Conservation (phyloP, 108 stramenopile species). For the Nitzschia palea region DNA sequence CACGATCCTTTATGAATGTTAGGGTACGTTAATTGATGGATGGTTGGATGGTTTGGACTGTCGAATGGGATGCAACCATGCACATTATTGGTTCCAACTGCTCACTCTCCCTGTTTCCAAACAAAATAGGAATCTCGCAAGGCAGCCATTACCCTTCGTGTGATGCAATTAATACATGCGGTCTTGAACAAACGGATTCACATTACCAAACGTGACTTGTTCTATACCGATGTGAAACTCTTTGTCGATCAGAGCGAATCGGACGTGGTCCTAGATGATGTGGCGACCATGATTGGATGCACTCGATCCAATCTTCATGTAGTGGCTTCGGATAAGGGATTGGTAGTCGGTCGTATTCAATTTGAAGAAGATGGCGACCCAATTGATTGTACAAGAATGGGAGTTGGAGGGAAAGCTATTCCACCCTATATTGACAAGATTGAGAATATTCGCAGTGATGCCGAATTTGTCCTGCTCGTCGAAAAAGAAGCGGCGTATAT, state of each 20-base stretch:
- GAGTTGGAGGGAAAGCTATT: slow-evolving; percentile 97
- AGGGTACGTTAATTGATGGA: slow-evolving; percentile 18
- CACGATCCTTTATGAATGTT: slow-evolving; percentile 77
- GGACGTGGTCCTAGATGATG: slow-evolving; percentile 94
- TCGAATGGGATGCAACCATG: too few species aligned
- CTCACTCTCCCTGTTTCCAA: too few species aligned
- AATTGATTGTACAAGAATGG: slow-evolving; percentile 94
- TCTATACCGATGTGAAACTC: slow-evolving; percentile 98
- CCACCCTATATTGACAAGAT: slow-evolving; percentile 98
- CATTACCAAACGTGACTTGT: slow-evolving; percentile 98
- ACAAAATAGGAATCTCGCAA: slow-evolving; percentile 92
- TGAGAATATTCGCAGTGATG: slow-evolving; percentile 89
- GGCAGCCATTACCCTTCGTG: slow-evolving; percentile 93
- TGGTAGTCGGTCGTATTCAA: slow-evolving; percentile 91
- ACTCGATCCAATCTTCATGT: slow-evolving; percentile 96
- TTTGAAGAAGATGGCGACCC: slow-evolving; percentile 94
- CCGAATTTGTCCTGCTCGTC: slow-evolving; percentile 95
- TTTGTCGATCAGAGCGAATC: slow-evolving; percentile 94
- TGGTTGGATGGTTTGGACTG: too few species aligned
- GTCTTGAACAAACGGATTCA: slow-evolving; percentile 92
- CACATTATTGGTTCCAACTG: too few species aligned
- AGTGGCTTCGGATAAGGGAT: slow-evolving; percentile 96
- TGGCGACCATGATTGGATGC: slow-evolving; percentile 95
- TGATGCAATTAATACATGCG: slow-evolving; percentile 92
- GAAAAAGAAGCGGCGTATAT: slow-evolving; percentile 99